Conservation (phyloP, 2,329 filamentous ascomycete species). For the Emergomyces africanus region DNA sequence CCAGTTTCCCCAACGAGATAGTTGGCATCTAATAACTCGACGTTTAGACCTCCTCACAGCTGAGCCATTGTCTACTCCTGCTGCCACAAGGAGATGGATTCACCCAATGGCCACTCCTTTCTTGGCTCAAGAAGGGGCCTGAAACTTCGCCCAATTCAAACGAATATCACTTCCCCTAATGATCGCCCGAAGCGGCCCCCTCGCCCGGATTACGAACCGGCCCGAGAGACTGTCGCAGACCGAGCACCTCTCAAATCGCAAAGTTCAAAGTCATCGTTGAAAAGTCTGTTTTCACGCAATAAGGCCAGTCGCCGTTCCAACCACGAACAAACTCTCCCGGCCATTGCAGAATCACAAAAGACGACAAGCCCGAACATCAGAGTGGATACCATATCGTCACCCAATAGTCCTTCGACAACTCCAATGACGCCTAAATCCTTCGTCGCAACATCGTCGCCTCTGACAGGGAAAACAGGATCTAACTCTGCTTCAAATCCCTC, state of each 20-base stretch:
- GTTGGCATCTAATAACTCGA: neutral
- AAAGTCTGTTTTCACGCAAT: constrained; percentile 25
- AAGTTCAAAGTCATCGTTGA: constrained; percentile 25
- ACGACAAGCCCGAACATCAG: constrained; percentile 2
- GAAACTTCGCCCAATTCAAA: constrained; percentile 24
- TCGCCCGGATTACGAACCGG: neutral
- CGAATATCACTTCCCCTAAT: constrained; percentile 14
- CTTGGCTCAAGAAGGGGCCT: constrained; percentile 27
- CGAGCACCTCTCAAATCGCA: constrained; percentile 20
- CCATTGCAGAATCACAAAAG: constrained; percentile 20
- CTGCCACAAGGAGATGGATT: constrained; percentile 4
- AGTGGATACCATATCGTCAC: constrained; percentile 14
- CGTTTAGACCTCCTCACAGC: neutral
- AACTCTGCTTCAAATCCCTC: constrained; percentile 14
- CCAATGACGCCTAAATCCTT: constrained; percentile 18
- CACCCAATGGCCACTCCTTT: constrained; percentile 12
- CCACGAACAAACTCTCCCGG: constrained; percentile 19
- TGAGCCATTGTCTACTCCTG: neutral
- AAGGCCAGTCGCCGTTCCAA: constrained; percentile 18
- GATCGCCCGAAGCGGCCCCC: constrained; percentile 9
- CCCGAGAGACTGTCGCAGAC: constrained; percentile 18
- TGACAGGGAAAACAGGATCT: constrained; percentile 10
- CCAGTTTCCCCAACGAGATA: neutral
- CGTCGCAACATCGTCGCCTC: constrained; percentile 15
- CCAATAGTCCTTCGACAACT: constrained; percentile 16